Evolutionary conservation across 2,329 filamentous ascomycete species (phyloP).

Genomic region (Scedosporium minutisporum): DNA sequence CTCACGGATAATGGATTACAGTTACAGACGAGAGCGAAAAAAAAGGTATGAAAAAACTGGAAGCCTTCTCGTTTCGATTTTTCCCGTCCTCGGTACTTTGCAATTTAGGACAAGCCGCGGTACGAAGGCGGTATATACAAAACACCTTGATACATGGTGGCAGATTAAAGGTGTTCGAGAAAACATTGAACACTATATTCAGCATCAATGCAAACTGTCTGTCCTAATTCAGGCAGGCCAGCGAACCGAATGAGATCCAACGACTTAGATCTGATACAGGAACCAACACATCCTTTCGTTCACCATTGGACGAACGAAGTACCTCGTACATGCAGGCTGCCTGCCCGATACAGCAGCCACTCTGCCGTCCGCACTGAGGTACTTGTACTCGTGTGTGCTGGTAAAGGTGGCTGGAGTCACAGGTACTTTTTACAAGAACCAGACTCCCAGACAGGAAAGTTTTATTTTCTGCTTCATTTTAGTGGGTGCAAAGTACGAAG

Average conservation of each 20-base stretch:
- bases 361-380: too few relatives aligned
- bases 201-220: neutral
- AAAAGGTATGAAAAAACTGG: neutral
- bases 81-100: neutral
- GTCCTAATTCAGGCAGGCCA: neutral
- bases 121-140: neutral
- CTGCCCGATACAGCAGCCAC: too few relatives aligned
- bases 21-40: neutral
- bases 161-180: neutral
- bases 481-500: neutral
- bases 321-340: too few relatives aligned
- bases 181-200: neutral
- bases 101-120: neutral
- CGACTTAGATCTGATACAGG: neutral
- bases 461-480: neutral
- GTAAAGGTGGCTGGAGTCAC: too few relatives aligned
- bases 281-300: neutral
- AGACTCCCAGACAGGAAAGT: neutral
- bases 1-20: neutral
- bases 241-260: neutral
- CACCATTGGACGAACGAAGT: too few relatives aligned
- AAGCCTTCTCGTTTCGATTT: too few relatives aligned
- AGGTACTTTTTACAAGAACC: too few relatives aligned
- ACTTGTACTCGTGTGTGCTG: too few relatives aligned
- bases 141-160: neutral